Conservation (phyloP, 176 grass and related monocot genomes). For the Juncus inflexus region DNA sequence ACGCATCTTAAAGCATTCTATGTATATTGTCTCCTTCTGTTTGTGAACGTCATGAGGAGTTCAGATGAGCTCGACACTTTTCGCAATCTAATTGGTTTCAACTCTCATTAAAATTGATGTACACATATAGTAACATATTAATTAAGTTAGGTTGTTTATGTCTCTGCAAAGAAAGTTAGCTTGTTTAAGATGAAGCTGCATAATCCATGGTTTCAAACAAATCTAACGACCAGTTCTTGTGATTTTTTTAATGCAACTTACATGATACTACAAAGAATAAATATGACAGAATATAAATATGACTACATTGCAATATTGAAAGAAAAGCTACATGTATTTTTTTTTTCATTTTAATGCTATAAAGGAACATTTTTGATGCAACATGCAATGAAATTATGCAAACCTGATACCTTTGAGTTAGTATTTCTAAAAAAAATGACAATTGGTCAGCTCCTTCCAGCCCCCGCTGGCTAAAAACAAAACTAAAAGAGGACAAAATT, state of each 20-base stretch:
- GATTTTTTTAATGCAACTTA: neutral
- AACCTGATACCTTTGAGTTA: too few relatives aligned
- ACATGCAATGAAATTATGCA: too few relatives aligned
- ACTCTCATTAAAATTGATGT: neutral
- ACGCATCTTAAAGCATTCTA: slow-evolving; percentile 4
- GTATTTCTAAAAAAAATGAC: neutral
- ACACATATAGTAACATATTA: too few relatives aligned
- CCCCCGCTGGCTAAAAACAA: neutral
- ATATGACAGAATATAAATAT: too few relatives aligned
- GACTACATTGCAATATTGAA: too few relatives aligned
- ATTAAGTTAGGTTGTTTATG: neutral
- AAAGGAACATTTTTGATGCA: too few relatives aligned
- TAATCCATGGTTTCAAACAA: slow-evolving; percentile 16
- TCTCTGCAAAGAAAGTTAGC: neutral
- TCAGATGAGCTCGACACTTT: slow-evolving; percentile 18
- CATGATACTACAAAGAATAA: too few relatives aligned
- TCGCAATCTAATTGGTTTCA: slow-evolving; percentile 18
- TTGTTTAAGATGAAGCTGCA: slow-evolving; percentile 5
- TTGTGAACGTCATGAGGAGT: neutral
- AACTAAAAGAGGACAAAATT: neutral
- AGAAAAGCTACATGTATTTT: too few relatives aligned
- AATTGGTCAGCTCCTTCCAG: slow-evolving; percentile 1
- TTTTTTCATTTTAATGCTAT: too few relatives aligned
- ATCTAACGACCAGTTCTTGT: slow-evolving; percentile 3
- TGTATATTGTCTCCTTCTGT: neutral